Conservation (phyloP, 176 grass and related monocot genomes). For the Lolium rigidum region DNA sequence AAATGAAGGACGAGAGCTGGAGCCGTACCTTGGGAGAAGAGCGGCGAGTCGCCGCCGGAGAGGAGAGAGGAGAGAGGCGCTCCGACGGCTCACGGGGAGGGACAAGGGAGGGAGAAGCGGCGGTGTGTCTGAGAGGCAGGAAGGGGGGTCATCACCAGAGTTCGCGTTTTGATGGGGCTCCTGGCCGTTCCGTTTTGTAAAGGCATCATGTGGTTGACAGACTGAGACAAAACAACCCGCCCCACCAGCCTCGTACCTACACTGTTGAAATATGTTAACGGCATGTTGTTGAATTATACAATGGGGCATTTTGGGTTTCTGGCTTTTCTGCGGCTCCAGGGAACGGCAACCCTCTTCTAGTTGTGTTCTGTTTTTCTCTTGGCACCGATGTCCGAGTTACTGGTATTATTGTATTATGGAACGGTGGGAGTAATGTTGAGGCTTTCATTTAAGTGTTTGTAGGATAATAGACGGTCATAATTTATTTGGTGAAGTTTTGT, state of each 20-base stretch:
- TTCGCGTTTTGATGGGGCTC: not conserved
- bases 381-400: not conserved
- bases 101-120: not conserved
- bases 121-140: not conserved
- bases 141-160: not conserved
- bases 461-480: too few species aligned
- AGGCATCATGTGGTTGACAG: not conserved
- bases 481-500: too few species aligned
- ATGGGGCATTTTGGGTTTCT: not conserved
- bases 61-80: not conserved
- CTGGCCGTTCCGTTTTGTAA: conserved; percentile 12
- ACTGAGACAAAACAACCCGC: not conserved
- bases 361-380: not conserved
- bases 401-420: not conserved
- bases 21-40: conserved; percentile 7
- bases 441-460: not conserved
- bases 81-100: not conserved
- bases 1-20: not conserved
- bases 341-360: not conserved
- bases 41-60: not conserved
- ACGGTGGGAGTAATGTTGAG: not conserved
- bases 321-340: not conserved
- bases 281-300: not conserved
- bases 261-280: not conserved
- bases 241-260: conserved; percentile 19